Evolutionary conservation across 2,329 filamentous ascomycete genomes (phyloP), one percentile per base, ranked within the genome.

Genomic region (Monosporascus sp.): DNA sequence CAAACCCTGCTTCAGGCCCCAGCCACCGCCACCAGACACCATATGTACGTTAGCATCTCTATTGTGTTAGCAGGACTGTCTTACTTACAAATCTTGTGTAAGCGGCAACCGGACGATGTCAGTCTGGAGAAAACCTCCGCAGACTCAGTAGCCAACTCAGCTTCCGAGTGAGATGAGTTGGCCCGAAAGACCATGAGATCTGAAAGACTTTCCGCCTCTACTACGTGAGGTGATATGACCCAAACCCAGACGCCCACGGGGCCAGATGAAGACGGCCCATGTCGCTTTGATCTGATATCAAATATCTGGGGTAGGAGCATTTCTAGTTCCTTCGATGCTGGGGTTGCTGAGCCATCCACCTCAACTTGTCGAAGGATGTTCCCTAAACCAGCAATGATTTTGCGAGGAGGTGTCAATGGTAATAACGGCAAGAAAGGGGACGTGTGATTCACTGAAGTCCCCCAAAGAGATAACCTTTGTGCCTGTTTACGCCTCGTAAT

Each of bases 21-120:
- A 95, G 20, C 90, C 90, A 43, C 90, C 90, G 46, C 90, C 90
- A 5, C 90, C 90, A 63, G 88, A 91, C 58, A 92, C 81, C 78
- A 75, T 70, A 51, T 35, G 31, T 44, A 15, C 14, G 47, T 58
- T 62, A 65, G 60, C 52, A 55, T 53, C 46, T 49, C 49, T 51
- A 58, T 53, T 62, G 5, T n/a, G 38, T 63, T 48, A 59, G 59
- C 8, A 47, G 37, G 49, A 37, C 22, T 20, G 26, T 26, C 22
- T 26, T 17, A 70, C 74, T 63, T 66, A 78, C 76, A 62, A 11
- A 79, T 73, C 54, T 70, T 71, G 51, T 78, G 77, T 15, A 81
- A 51, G 11, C 74, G 74, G 35, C 76, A 76, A 2, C 77, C 76
- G 8, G 65, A 67, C 3, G 66, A 66, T 28, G 78, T 63, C n/a